These are phyloP conservation scores for Botrytis cinerea DNA, from an alignment of 2,329 filamentous ascomycete species.

Conservation along the genomic window DNA sequence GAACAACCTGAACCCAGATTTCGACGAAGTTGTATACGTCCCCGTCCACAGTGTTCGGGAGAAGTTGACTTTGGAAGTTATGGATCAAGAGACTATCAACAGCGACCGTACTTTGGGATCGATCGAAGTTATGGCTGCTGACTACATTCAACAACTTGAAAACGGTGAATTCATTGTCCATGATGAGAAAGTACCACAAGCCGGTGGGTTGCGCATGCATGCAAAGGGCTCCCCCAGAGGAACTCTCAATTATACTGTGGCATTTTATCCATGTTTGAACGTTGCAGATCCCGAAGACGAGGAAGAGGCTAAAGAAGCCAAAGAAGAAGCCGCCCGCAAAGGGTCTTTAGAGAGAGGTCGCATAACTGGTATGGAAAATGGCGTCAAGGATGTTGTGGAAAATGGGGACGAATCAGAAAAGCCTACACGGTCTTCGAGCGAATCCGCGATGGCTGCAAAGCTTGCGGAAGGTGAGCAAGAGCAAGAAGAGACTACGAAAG, in stretches of 20 bases:
- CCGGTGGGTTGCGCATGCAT: slow-evolving; percentile 72
- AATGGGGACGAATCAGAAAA: slow-evolving; percentile 41
- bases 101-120: slow-evolving; percentile 87
- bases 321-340: slow-evolving; percentile 51
- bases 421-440: slow-evolving; percentile 45
- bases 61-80: slow-evolving; percentile 85
- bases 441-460: slow-evolving; percentile 34
- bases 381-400: slow-evolving; percentile 23
- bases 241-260: slow-evolving; percentile 74
- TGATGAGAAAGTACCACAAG: slow-evolving; percentile 69
- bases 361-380: slow-evolving; percentile 33
- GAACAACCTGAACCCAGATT: slow-evolving; percentile 93
- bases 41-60: slow-evolving; percentile 85
- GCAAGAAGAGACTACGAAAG: slow-evolving; percentile 49
- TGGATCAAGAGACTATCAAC: slow-evolving; percentile 92
- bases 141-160: slow-evolving; percentile 78
- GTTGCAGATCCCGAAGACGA: slow-evolving; percentile 89
- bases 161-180: slow-evolving; percentile 79
- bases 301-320: slow-evolving; percentile 75
- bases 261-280: slow-evolving; percentile 89
- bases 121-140: slow-evolving; percentile 72
- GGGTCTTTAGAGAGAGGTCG: slow-evolving; percentile 34
- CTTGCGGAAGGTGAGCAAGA: slow-evolving; percentile 41
- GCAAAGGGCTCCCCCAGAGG: slow-evolving; percentile 77
- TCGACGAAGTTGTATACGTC: slow-evolving; percentile 93